Percentiles rank a stretch among this genome's conserved stretches.
Conservation (phyloP, 2,329 filamentous ascomycete genomes). For the Cladosporium sp. region DNA sequence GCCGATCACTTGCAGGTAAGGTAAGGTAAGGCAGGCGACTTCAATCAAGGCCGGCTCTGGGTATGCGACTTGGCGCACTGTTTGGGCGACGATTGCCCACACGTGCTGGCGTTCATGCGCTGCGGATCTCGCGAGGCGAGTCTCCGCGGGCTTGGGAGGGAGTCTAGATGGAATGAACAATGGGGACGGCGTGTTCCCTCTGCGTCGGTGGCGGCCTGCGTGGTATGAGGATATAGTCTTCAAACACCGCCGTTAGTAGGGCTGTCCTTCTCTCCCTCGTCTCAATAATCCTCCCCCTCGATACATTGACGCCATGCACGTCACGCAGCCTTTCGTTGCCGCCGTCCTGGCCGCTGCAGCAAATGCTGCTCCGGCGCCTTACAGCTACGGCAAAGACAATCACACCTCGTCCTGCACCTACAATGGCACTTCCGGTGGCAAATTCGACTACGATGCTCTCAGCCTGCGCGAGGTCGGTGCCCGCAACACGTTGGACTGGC, state of each 20-base stretch:
- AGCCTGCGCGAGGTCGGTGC: slow-evolving; percentile 78
- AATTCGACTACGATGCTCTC: slow-evolving; percentile 54
- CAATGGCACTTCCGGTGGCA: slow-evolving; percentile 16
- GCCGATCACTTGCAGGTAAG: background rate
- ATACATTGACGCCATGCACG: background rate
- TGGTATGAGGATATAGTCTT: too few relatives aligned
- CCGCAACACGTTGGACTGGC: slow-evolving; percentile 91
- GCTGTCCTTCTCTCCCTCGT: too few relatives aligned
- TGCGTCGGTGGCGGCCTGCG: too few relatives aligned
- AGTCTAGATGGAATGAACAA: background rate
- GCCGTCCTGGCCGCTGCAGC: background rate
- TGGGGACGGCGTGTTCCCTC: too few relatives aligned
- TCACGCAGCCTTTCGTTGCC: background rate
- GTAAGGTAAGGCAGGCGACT: background rate
- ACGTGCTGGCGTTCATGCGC: background rate
- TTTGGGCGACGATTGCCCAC: background rate
- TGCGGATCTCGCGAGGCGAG: background rate
- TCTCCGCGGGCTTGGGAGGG: background rate
- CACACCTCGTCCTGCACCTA: background rate
- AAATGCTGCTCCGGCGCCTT: slow-evolving; percentile 1
- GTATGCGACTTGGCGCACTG: slow-evolving; percentile 3
- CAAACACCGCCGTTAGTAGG: background rate
- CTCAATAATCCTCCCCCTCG: too few relatives aligned
- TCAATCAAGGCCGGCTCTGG: background rate
- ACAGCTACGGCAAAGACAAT: background rate